phyloP scores from a whole-genome alignment of 106 monocot species.

The Dendrobium nobile region DNA sequence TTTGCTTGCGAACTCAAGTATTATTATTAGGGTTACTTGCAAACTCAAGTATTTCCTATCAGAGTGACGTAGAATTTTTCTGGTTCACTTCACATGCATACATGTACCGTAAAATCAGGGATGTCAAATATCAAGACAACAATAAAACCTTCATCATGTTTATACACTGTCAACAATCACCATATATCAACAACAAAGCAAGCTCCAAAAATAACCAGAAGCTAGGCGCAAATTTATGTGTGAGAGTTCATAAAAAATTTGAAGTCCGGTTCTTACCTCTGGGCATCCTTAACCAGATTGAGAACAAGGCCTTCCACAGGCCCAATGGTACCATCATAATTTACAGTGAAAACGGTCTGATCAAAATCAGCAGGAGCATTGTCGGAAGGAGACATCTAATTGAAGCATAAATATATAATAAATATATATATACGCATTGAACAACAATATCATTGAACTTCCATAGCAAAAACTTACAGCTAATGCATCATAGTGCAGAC shows the following conservation, averaged over 20 bases:
- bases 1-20: no score
- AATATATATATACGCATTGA: not conserved
- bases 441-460: not conserved
- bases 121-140: not conserved
- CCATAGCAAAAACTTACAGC: constrained; percentile 52
- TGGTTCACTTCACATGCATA: not conserved
- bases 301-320: constrained; percentile 58
- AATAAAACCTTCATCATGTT: not conserved
- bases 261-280: constrained; percentile 36
- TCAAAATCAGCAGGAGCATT: constrained; percentile 94
- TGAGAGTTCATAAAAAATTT: not conserved
- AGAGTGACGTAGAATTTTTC: no score
- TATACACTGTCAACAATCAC: not conserved
- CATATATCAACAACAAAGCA: not conserved
- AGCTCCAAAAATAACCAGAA: constrained; percentile 3
- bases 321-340: constrained; percentile 57
- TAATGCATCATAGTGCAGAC: constrained; percentile 94
- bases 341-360: constrained; percentile 82
- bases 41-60: no score
- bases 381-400: constrained; percentile 82
- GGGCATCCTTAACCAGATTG: constrained; percentile 70
- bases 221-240: not conserved
- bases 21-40: no score
- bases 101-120: not conserved
- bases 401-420: not conserved